Evolutionary conservation across 129 eudicot genomes (phyloP).

Genomic region (Kitagawia praeruptora): DNA sequence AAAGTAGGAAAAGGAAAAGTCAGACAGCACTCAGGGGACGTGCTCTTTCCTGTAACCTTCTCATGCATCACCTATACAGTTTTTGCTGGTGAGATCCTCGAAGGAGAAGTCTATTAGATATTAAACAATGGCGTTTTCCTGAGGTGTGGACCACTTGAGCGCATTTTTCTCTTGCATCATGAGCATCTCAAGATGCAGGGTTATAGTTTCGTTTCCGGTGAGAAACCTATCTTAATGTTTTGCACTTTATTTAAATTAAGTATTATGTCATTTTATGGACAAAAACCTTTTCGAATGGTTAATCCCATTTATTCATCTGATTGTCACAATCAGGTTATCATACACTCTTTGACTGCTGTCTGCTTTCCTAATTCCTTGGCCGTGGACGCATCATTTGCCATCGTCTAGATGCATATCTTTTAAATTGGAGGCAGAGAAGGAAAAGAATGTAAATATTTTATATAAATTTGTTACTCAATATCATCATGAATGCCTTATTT

Average conservation of each 20-base stretch:
- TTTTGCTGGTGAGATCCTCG: constrained; percentile 46
- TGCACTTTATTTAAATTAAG: neutral
- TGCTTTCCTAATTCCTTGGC: neutral
- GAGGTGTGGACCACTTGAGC: constrained; percentile 65
- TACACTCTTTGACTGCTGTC: neutral
- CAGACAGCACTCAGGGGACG: constrained; percentile 58
- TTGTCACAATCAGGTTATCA: neutral
- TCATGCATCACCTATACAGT: constrained; percentile 63
- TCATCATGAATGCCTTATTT: neutral
- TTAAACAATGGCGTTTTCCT: constrained; percentile 64
- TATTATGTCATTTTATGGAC: neutral
- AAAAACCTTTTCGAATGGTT: neutral
- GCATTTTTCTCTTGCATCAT: constrained; percentile 41
- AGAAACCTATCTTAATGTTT: constrained; percentile 32
- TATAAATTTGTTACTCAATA: neutral
- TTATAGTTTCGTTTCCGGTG: constrained; percentile 46
- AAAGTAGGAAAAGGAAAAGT: constrained; percentile 64
- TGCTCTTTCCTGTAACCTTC: constrained; percentile 56
- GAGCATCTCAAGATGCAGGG: constrained; percentile 53
- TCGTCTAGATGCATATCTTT: neutral
- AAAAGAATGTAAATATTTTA: neutral
- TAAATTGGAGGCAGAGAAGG: no score
- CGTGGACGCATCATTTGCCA: neutral
- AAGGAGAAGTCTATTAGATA: constrained; percentile 51
- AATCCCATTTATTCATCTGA: neutral